A percentile compares a stretch with the other conserved stretches of the same genome.
Conservation (phyloP, 495 filamentous ascomycete species). For the Cercophora newfieldiana region DNA sequence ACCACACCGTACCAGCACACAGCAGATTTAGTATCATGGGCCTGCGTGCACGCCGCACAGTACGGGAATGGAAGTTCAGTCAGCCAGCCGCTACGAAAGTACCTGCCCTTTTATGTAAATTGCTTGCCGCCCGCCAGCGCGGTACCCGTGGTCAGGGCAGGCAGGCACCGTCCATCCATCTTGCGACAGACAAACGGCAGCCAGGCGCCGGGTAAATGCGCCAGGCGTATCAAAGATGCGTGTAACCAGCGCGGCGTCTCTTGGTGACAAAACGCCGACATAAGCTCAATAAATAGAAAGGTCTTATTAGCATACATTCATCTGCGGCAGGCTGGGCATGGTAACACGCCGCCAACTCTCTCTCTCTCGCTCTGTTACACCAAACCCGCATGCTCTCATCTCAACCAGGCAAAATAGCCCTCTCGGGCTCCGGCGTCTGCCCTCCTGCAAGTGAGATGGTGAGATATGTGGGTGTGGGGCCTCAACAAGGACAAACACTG, state of each 20-base stretch:
- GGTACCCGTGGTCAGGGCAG: not conserved
- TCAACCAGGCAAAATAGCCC: conserved; percentile 5
- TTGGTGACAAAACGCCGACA: conserved; percentile 7
- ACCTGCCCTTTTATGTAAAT: conserved; percentile 13
- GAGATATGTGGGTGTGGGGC: not conserved
- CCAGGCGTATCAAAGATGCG: conserved; percentile 6
- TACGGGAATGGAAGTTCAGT: not conserved
- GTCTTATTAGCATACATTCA: conserved; percentile 5
- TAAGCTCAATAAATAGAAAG: conserved; percentile 14
- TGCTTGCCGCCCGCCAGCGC: not conserved
- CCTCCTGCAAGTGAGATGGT: not conserved
- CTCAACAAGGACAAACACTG: not conserved
- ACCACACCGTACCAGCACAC: not conserved
- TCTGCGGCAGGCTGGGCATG: not conserved
- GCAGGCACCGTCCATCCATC: no score
- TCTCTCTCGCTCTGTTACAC: conserved; percentile 7
- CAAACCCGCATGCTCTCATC: not conserved
- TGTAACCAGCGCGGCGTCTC: not conserved
- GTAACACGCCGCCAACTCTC: not conserved
- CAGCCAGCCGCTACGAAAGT: not conserved
- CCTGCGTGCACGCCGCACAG: not conserved
- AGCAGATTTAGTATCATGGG: not conserved
- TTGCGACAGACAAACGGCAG: not conserved
- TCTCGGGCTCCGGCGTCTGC: not conserved
- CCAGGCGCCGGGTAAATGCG: conserved; percentile 8